Evolutionary conservation across 192 early-diverging fungal species (phyloP), one percentile per base, ranked within the genome.

Genomic region (Backusella australiensis): DNA sequence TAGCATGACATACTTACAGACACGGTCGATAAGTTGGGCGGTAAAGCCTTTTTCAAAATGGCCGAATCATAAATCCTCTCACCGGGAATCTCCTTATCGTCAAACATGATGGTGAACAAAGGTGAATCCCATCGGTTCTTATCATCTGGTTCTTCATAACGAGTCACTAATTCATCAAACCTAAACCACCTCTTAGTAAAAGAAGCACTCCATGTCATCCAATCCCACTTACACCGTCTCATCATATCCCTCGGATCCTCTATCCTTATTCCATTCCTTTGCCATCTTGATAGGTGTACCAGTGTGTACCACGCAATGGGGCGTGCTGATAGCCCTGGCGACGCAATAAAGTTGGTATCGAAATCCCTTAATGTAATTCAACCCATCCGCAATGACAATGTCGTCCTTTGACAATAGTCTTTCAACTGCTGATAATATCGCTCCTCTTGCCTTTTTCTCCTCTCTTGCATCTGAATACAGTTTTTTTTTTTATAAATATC

Each of bases 331-430:
- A 49, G 92, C 93, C 26, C 94, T 89, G 0, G 95, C 91, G 17
- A 96, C 85, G 78, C 96, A 96, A 84, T 96, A 96, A 26, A 99
- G 88, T 82, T 99, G 97, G 85, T 99, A 99, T 75, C 98, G 88
- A 78, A 96, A 96, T 6, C 98, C 97, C 86, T 99, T 99, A 82
- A 99, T 99, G 84, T 99, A 98, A 82, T 99, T 99, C 78, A 97
- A 80, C n/a, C 88, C 86, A 77, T 99, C 98, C 7, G 89, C 95
- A 65, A 99, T 96, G 14, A 98, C 91, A 63, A 99, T 88, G 69
- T 87, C 85, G n/a, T 98, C 93, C 65, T 90, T 91, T 32, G 92
- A 90, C 38, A 99, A 81, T 1, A 90, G 79, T 39, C 98, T 84
- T 80, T 98, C 96, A 34, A 98, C 93, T 0, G 96, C 93, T 0